Percentiles rank a stretch among this genome's conserved stretches.
These are phyloP conservation scores for Steccherinum ochraceum DNA, from an alignment of 768 basidiomycete genomes.

Conservation along the genomic window DNA sequence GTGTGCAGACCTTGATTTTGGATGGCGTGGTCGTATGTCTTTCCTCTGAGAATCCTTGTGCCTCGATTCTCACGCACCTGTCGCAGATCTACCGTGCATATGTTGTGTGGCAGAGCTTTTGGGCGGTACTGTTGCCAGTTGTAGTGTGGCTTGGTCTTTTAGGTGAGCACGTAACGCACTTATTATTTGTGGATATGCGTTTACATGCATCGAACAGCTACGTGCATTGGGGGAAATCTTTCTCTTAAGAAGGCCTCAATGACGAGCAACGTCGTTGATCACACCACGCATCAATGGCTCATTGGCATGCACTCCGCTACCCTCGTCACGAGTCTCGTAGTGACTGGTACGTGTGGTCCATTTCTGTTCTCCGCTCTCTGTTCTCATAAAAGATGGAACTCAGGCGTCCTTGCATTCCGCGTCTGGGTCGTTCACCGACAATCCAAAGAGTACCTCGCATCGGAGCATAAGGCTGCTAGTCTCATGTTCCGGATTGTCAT, in stretches of 20 bases:
- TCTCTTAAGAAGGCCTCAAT: too few species aligned
- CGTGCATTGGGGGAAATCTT: too few species aligned
- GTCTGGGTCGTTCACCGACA: constrained; percentile 24
- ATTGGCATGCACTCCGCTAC: too few species aligned
- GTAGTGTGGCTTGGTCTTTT: constrained; percentile 23
- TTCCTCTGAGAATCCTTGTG: not conserved
- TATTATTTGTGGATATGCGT: too few species aligned
- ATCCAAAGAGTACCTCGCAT: constrained; percentile 9
- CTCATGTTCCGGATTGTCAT: constrained; percentile 26
- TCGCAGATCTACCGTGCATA: constrained; percentile 18
- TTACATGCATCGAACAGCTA: too few species aligned
- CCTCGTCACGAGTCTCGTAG: too few species aligned
- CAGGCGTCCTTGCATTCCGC: constrained; percentile 24
- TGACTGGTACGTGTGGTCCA: too few species aligned
- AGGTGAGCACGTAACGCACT: constrained; percentile 20
- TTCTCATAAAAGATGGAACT: too few species aligned
- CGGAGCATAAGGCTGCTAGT: too few species aligned
- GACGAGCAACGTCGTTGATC: too few species aligned
- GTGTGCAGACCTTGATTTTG: constrained; percentile 1
- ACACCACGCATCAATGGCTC: too few species aligned
- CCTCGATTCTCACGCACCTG: not conserved
- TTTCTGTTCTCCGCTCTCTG: too few species aligned
- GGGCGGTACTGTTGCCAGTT: constrained; percentile 21
- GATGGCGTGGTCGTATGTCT: constrained; percentile 2
- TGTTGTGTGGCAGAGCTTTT: constrained; percentile 26